Base-by-base conservation (phyloP, 768 basidiomycete genomes). In the Amyloporia xantha region DNA sequence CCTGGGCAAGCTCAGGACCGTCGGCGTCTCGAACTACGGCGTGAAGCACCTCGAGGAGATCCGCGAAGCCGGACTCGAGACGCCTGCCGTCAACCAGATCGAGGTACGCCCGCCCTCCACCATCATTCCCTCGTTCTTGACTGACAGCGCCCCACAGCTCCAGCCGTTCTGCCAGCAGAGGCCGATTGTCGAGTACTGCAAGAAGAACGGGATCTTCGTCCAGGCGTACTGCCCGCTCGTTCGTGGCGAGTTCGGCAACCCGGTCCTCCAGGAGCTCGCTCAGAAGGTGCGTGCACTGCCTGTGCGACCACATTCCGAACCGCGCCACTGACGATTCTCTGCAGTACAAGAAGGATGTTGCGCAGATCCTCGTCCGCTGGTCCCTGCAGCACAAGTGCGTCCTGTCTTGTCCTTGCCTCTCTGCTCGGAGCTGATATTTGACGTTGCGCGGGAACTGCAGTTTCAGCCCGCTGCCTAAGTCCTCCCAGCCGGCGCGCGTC, bases 321-420 rank as follows among this genome's bases (percentile, higher is more conserved):
- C n/a, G n/a, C n/a, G n/a, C n/a, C n/a, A n/a, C n/a, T n/a, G n/a
- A n/a, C n/a, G n/a, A n/a, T n/a, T 33, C 30, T 7, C 4, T 11
- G 7, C 51, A 59, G 61, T 54, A 59, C 47, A 33, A 65, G 28
- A 77, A 79, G 48, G 78, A 82, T 41, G 75, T 77, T 6, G 83
- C 90, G 12, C 93, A 96, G 59, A 74, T 95, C 44, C 76, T 94
- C n/a, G 71, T 96, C 48, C 79, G 94, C 23, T 96, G 92, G 90
- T 93, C 91, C 27, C 68, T 97, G 27, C 93, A 96, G 63, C 79
- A 78, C 58, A 81, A 81, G 86, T 86, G 57, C 27, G 77, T 67
- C 47, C 19, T 15, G n/a, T n/a, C 13, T 26, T 15, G 20, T 27
- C 24, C 6, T 33, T 5, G 24, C n/a, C n/a, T n/a, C 26, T 28